Evolutionary conservation across 805 yeast genomes (phyloP), one percentile per base, ranked within the genome.

Genomic region (Candida golubevii): DNA sequence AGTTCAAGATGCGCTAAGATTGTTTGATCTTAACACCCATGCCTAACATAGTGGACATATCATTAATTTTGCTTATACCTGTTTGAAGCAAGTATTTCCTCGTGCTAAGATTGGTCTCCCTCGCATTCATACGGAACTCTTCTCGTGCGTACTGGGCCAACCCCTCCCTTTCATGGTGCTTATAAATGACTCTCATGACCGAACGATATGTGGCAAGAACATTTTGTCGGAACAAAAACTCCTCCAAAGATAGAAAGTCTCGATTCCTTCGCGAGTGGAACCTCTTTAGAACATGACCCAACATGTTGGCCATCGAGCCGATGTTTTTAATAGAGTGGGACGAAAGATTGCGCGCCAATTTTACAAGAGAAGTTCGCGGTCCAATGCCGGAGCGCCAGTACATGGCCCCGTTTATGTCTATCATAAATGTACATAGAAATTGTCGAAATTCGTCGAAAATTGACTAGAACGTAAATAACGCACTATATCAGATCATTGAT

Each of bases 221-320:
- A 44, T 62, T 61, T 37, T 57, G 64, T 13, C 74, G 59, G 41
- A 71, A 69, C 30, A 71, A 41, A 45, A 71, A 71, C 44, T 71
- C 75, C 35, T 71, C 74, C 6, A 71, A 52, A 6, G 70, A 55
- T 15, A 66, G 41, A 36, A 47, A 36, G 11, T 36, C 23, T 26
- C 32, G n/a, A 29, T 29, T 29, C 6, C n/a, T 29, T 11, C 32
- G 4, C 6, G 32, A 29, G 32, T 10, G n/a, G 4, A 29, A 12
- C 32, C 32, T 29, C n/a, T 12, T 29, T 18, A 18, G 23, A 18
- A 18, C 23, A 5, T 3, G 23, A 18, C 3, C 23, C 23, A 18
- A 3, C 23, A 18, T 18, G 3, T 18, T 5, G 23, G 23, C 4
- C 23, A 18, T 18, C 23, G 23, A 18, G 23, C 5, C 23, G 23